phyloP scores from a whole-genome alignment of 225 moss, liverwort and hornwort species.

The Asterella californica region DNA sequence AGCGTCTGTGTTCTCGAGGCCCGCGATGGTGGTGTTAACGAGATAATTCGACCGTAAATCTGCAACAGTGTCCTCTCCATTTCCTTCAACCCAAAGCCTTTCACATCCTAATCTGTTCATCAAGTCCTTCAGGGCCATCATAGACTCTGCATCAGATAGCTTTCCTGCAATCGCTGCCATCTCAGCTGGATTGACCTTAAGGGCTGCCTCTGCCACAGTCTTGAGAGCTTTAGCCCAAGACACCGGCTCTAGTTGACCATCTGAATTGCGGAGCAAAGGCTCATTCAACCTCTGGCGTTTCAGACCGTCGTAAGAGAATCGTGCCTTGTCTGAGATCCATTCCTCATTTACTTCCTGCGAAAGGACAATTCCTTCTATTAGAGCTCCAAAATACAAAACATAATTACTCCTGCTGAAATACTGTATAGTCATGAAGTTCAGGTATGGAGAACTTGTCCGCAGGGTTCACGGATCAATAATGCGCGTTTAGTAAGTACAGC shows the following conservation, averaged over 20 bases:
- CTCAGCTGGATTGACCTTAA: slow-evolving; percentile 61
- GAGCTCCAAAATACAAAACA: background rate
- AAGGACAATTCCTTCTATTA: background rate
- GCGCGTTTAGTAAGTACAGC: background rate
- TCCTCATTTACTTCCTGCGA: slow-evolving; percentile 89
- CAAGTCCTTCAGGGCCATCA: slow-evolving; percentile 87
- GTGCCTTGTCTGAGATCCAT: slow-evolving; percentile 95
- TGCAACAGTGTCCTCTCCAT: slow-evolving; percentile 66
- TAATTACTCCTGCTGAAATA: background rate
- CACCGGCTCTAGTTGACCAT: slow-evolving; percentile 75
- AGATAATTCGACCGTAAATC: slow-evolving; percentile 84
- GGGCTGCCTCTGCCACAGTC: slow-evolving; percentile 74
- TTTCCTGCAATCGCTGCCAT: slow-evolving; percentile 90
- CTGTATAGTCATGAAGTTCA: background rate
- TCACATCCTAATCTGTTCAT: slow-evolving; percentile 91
- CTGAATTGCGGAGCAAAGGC: slow-evolving; percentile 74
- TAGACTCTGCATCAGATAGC: slow-evolving; percentile 91
- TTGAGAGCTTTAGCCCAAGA: slow-evolving; percentile 80
- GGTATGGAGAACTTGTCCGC: background rate
- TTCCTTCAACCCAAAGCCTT: slow-evolving; percentile 92
- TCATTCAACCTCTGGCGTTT: slow-evolving; percentile 86
- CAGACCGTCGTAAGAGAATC: slow-evolving; percentile 89
- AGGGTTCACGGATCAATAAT: background rate
- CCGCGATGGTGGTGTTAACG: slow-evolving; percentile 79
- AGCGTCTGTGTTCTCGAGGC: slow-evolving; percentile 83